Base-by-base conservation (phyloP, 805 yeast genomes). In the Ogataea wickerhamii region DNA sequence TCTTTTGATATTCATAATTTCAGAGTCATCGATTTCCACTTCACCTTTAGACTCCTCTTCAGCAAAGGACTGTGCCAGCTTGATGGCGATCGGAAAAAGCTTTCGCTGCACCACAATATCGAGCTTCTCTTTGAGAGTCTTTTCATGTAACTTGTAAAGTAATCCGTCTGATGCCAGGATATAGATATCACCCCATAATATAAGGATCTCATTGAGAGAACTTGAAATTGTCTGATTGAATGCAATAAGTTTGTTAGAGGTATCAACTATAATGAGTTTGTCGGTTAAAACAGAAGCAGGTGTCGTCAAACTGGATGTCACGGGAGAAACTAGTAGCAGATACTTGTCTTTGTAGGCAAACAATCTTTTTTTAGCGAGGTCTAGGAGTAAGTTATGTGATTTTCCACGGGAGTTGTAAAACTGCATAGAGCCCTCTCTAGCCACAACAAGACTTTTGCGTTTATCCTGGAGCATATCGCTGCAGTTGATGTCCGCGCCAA, bases 81-180 rank as follows among this genome's bases (percentile, higher is more conserved):
- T 71, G 25, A 85, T 73, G 0, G 97, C 96, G 37, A 82, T 70
- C 11, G 78, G 73, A 49, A 74, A 89, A 8, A 87, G 63, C 28
- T 86, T 84, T 37, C 91, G 69, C 45, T 80, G 82, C 17, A 80
- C 67, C 5, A 87, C 71, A 6, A 80, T 73, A 16, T 80, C 80
- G 8, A 93, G 65, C 52, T 86, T 86, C 36, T 80, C 79, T n/a
- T 73, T 66, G 7, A 83, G 53, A 0, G 80, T 64, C 48, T 80
- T 82, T 52, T 87, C 94, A 29, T 73, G 77, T 12, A 87, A 59
- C 41, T 72, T 73, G 53, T 82, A 80, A 6, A 91, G 61, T 2
- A 83, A 61, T 0, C 96, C 96, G 56, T 88, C 95, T 1, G 81
- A 66, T 2, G 87, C 76, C 11, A 89, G 59, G 6, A 87, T 61